phyloP scores from a whole-genome alignment of 805 yeast genomes.

The Metschnikowia aberdeeniae region DNA sequence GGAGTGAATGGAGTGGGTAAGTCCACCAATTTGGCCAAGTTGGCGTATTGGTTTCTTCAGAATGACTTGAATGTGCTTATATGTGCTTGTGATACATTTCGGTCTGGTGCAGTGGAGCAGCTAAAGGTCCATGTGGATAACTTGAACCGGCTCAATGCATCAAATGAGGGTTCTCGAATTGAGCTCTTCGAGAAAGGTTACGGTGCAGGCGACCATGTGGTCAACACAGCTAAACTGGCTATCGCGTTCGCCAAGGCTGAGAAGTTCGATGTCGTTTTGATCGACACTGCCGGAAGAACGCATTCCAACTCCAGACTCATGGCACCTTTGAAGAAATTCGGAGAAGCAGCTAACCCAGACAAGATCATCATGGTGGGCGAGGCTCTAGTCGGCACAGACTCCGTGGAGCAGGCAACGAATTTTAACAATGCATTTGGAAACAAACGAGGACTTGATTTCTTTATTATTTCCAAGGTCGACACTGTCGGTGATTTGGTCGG shows the following conservation, averaged over 20 bases:
- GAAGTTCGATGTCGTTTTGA: conserved; percentile 76
- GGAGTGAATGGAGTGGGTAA: conserved; percentile 99
- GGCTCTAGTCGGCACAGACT: conserved; percentile 95
- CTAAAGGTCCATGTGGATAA: conserved; percentile 89
- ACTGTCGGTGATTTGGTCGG: conserved; percentile 97
- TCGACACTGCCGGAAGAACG: conserved; percentile 97
- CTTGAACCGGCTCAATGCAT: conserved; percentile 60
- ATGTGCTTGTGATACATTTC: conserved; percentile 96
- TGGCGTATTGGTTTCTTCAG: conserved; percentile 93
- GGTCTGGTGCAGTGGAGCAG: conserved; percentile 99
- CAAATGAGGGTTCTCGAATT: conserved; percentile 40
- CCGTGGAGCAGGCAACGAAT: conserved; percentile 91
- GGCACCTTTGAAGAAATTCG: conserved; percentile 94
- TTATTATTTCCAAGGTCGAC: conserved; percentile 90
- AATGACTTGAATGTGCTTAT: conserved; percentile 81
- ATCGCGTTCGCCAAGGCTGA: conserved; percentile 71
- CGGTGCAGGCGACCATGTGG: conserved; percentile 93
- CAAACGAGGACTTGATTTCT: conserved; percentile 76
- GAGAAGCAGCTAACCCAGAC: conserved; percentile 92
- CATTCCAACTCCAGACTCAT: conserved; percentile 91
- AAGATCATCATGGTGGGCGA: conserved; percentile 98
- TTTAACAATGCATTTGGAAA: conserved; percentile 92
- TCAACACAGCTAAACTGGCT: conserved; percentile 88
- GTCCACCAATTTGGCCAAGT: conserved; percentile 88
- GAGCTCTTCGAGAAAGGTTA: conserved; percentile 93